Percentiles rank a stretch among this genome's conserved stretches.
These are phyloP conservation scores for Xylaria curta DNA, from an alignment of 495 filamentous ascomycete species.

Conservation along the genomic window DNA sequence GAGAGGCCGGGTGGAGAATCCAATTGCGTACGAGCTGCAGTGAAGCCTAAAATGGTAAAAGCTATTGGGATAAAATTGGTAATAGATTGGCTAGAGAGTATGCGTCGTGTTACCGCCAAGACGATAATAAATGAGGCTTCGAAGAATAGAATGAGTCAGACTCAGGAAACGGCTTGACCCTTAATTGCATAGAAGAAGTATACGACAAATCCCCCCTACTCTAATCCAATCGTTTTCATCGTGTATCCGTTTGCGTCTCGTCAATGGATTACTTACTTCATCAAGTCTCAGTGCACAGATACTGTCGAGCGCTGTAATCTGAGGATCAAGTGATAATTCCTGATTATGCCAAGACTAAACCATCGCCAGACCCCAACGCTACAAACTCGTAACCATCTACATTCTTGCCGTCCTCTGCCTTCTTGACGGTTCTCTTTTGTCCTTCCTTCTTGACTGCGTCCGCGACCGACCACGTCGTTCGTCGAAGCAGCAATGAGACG, in stretches of 20 bases:
- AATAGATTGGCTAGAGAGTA: no score
- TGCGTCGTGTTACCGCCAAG: no score
- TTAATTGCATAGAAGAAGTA: not conserved
- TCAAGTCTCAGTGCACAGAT: not conserved
- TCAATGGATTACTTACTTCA: not conserved
- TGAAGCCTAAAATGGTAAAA: no score
- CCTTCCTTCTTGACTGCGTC: constrained; percentile 53
- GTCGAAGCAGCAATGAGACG: constrained; percentile 53
- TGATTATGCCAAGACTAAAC: constrained; percentile 38
- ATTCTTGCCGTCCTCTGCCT: not conserved
- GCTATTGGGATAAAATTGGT: no score
- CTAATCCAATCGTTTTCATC: not conserved
- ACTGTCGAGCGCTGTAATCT: not conserved
- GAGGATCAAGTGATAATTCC: not conserved
- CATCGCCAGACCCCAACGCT: constrained; percentile 47
- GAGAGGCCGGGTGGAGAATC: no score
- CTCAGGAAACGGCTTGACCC: not conserved
- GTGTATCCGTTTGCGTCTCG: not conserved
- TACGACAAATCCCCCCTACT: not conserved
- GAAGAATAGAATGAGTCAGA: not conserved
- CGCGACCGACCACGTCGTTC: constrained; percentile 50
- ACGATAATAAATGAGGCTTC: no score
- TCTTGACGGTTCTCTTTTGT: constrained; percentile 33
- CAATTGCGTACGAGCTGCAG: no score
- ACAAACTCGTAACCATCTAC: constrained; percentile 31